These are phyloP conservation scores for Fusarium musae DNA, from an alignment of 2,329 filamentous ascomycete genomes.

Conservation along the genomic window DNA sequence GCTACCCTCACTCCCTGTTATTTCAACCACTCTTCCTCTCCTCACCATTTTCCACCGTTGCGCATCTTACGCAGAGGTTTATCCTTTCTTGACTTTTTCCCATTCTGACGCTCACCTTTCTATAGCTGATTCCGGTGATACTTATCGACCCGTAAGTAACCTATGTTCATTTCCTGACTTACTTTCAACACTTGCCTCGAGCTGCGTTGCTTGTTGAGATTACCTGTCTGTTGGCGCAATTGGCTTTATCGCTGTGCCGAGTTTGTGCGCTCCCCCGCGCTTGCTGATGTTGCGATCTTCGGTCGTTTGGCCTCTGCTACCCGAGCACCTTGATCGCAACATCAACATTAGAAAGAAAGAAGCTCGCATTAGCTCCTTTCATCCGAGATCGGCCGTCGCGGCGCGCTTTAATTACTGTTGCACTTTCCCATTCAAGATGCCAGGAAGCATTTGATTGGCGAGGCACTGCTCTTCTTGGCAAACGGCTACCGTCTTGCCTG, in stretches of 20 bases:
- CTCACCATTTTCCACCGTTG: conserved; percentile 41
- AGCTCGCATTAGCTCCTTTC: conserved; percentile 34
- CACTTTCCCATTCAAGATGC: conserved; percentile 5
- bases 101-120: conserved; percentile 52
- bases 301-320: conserved; percentile 36
- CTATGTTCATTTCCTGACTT: conserved; percentile 23
- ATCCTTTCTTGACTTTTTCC: conserved; percentile 37
- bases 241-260: conserved; percentile 17
- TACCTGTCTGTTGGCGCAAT: conserved; percentile 29
- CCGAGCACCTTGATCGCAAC: conserved; percentile 24
- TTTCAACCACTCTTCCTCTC: conserved; percentile 47
- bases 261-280: conserved; percentile 40
- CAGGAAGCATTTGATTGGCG: neutral
- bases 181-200: conserved; percentile 11
- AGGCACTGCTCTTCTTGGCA: conserved; percentile 5
- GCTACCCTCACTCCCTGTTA: conserved; percentile 48
- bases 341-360: conserved; percentile 25
- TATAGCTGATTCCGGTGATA: conserved; percentile 70
- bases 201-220: conserved; percentile 5
- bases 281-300: conserved; percentile 25
- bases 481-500: neutral
- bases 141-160: conserved; percentile 68
- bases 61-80: conserved; percentile 41
- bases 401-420: conserved; percentile 4
- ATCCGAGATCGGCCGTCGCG: conserved; percentile 37